A percentile compares a stretch with the other conserved stretches of the same genome.
Conservation (phyloP, 345 rosid genomes). For the Corchorus olitorius region DNA sequence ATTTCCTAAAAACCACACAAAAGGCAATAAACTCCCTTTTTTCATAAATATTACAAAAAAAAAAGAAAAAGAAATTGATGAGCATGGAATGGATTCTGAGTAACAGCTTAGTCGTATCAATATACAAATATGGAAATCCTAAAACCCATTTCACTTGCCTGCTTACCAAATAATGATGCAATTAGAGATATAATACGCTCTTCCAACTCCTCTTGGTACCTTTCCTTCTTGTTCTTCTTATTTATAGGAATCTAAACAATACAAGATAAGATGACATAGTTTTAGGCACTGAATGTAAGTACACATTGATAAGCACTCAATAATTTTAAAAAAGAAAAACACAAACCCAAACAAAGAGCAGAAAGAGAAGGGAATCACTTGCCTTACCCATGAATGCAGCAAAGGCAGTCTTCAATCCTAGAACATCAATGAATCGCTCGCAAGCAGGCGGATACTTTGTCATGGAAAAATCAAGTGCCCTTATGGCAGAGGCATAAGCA, state of each 20-base stretch:
- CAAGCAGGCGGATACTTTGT: conserved; percentile 96
- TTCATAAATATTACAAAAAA: background rate
- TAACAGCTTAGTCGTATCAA: background rate
- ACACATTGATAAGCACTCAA: background rate
- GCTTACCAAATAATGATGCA: conserved; percentile 95
- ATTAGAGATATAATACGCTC: conserved; percentile 78
- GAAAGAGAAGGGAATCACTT: conserved; percentile 42
- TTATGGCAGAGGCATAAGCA: conserved; percentile 89
- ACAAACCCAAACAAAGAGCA: background rate
- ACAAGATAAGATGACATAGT: conserved; percentile 18
- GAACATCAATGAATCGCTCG: conserved; percentile 93
- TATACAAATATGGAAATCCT: background rate
- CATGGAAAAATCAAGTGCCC: conserved; percentile 95
- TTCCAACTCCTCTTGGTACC: conserved; percentile 87
- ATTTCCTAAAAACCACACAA: background rate
- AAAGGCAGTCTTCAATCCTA: conserved; percentile 93
- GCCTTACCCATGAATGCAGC: conserved; percentile 99
- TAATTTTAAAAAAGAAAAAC: background rate
- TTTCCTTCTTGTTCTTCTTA: conserved; percentile 88
- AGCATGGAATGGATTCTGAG: background rate
- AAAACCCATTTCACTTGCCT: conserved; percentile 38
- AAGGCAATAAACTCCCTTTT: background rate
- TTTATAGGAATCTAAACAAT: conserved; percentile 68
- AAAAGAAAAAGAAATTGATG: background rate
- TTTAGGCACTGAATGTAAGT: conserved; percentile 15